Percentiles rank a stretch among this genome's conserved stretches.
These are phyloP conservation scores for Paramecium tetraurelia DNA, from an alignment of 73 alveolate genomes.

Conservation along the genomic window DNA sequence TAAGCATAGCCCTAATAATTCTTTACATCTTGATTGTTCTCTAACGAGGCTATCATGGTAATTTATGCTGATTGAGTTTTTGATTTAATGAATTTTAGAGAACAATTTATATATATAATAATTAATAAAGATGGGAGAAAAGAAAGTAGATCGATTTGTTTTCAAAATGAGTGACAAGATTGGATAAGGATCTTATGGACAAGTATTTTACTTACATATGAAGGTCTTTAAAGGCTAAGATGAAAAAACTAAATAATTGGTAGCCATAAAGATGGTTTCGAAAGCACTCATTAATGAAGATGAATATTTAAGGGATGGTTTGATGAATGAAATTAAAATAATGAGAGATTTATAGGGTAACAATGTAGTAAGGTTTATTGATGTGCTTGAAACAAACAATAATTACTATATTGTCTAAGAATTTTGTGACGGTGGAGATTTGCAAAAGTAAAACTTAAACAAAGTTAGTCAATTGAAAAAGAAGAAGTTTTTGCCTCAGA, in stretches of 20 bases:
- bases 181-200: conserved; percentile 41
- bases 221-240: conserved; percentile 59
- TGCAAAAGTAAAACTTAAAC: background rate
- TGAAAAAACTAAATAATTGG: conserved; percentile 29
- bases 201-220: background rate
- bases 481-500: conserved; percentile 9
- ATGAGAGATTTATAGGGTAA: conserved; percentile 56
- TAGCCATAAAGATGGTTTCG: conserved; percentile 64
- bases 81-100: background rate
- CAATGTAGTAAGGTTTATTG: conserved; percentile 64
- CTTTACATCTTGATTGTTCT: background rate
- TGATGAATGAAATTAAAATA: conserved; percentile 64
- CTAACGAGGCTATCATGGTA: background rate
- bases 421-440: conserved; percentile 71
- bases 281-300: conserved; percentile 36
- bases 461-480: conserved; percentile 17
- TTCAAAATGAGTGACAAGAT: conserved; percentile 1
- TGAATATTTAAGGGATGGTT: conserved; percentile 41
- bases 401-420: conserved; percentile 62
- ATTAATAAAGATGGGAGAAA: conserved; percentile 1
- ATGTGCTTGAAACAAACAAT: conserved; percentile 65
- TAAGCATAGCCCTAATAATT: background rate
- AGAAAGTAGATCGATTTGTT: conserved; percentile 27
- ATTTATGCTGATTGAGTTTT: background rate
- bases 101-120: background rate